Base-by-base conservation (phyloP, 2,329 filamentous ascomycete genomes). In the Xylariaceae sp. region DNA sequence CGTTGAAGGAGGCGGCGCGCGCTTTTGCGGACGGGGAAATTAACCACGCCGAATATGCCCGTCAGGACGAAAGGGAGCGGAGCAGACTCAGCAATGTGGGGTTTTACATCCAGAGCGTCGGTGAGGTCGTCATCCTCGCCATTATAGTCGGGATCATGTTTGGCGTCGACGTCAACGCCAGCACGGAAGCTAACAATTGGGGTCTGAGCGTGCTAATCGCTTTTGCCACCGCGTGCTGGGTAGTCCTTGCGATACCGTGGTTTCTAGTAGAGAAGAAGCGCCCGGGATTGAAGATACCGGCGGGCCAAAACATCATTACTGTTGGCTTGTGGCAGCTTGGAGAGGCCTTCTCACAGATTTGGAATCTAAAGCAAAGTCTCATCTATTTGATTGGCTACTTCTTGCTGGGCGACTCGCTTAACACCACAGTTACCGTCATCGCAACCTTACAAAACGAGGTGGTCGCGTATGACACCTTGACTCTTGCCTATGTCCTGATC, bases 391-490 rank as follows among this genome's bases (percentile, higher is more conserved):
- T 85, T 42, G 85, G 82, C 2, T 89, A 88, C 66, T 89, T 89
- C 67, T 75, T 89, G 1, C 79, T 89, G 0, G 86, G 85, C n/a
- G 87, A 89, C 70, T 86, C 83, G 1, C 75, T 89, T 37, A 89
- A 89, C 68, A 90, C 87, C 0, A 88, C 86, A 0, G 84, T 89
- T 4, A 89, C 87, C 0, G 85, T 89, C 20, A 84, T 89, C 29
- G 78, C 75, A 0, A 89, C 85, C 0, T 71, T 89, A 4, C 87
- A 89, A 65, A 89, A 89, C 62, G 77, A 77, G 37, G 80, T 89
- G 3, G 85, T 89, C 2, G 76, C 79, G 2, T 89, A 88, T 70
- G 84, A 87, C 65, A 86, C 84, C 0, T 73, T 89, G 21, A 79
- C 85, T 46, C 69, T 89, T 5, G 88, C 85, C 0, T 89, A 89